Evolutionary conservation across 106 monocot species (phyloP).

Genomic region (Allium fistulosum): DNA sequence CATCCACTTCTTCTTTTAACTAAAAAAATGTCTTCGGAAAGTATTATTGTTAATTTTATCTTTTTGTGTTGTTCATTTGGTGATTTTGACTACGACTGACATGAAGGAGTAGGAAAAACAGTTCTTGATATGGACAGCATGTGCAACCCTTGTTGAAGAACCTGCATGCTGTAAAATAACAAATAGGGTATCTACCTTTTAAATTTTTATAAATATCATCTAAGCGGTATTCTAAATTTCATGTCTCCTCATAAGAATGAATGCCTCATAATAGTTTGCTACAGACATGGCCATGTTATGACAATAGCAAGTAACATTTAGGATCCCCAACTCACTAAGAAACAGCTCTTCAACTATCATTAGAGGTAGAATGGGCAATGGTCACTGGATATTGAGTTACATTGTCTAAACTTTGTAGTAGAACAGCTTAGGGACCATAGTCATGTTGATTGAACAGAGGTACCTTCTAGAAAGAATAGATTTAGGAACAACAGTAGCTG

Average conservation of each 20-base stretch:
- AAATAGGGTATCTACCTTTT: too few relatives aligned
- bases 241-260: too few relatives aligned
- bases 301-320: slow-evolving; percentile 75
- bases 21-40: too few relatives aligned
- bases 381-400: not conserved
- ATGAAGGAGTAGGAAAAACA: too few relatives aligned
- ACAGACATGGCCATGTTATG: slow-evolving; percentile 70
- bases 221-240: too few relatives aligned
- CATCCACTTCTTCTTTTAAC: too few relatives aligned
- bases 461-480: slow-evolving; percentile 22
- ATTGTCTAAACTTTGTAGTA: not conserved
- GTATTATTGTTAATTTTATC: too few relatives aligned
- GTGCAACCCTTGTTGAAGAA: slow-evolving; percentile 43
- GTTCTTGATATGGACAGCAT: slow-evolving; percentile 60
- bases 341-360: slow-evolving; percentile 78
- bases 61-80: too few relatives aligned
- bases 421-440: slow-evolving; percentile 23
- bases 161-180: slow-evolving; percentile 79
- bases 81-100: too few relatives aligned
- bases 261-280: too few relatives aligned
- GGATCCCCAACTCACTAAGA: slow-evolving; percentile 51
- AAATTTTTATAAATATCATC: too few relatives aligned
- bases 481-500: slow-evolving; percentile 6
- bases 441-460: slow-evolving; percentile 48
- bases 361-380: slow-evolving; percentile 8